Conservation (phyloP, 148 eudicot species). For the Camellia japonica region DNA sequence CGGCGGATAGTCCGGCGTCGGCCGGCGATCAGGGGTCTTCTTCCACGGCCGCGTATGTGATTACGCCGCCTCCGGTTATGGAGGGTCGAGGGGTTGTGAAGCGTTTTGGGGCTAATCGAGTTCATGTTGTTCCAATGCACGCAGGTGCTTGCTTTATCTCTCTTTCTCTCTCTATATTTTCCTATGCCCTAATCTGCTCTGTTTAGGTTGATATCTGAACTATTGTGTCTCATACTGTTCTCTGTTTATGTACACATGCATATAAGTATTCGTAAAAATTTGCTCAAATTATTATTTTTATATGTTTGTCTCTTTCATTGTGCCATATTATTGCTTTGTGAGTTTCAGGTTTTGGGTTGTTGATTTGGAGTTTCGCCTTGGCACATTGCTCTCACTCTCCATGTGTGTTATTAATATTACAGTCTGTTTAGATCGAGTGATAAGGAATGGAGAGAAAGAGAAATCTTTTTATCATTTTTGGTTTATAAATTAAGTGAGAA, state of each 20-base stretch:
- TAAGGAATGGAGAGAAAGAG: too few relatives aligned
- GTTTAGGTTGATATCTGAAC: background rate
- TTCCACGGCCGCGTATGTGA: slow-evolving; percentile 45
- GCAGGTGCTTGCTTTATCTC: slow-evolving; percentile 45
- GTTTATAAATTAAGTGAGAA: too few relatives aligned
- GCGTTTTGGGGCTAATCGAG: slow-evolving; percentile 50
- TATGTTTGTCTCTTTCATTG: background rate
- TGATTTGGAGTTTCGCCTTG: background rate
- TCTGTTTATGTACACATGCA: background rate
- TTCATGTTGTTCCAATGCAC: slow-evolving; percentile 76
- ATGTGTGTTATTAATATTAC: background rate
- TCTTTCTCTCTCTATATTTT: slow-evolving; percentile 3
- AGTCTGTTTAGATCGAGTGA: too few relatives aligned
- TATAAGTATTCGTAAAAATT: background rate
- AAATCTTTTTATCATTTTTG: too few relatives aligned
- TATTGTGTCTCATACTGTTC: background rate
- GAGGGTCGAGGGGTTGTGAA: slow-evolving; percentile 66
- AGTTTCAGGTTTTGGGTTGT: background rate
- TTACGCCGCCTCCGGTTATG: slow-evolving; percentile 62
- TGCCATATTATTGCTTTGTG: background rate
- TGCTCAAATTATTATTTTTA: background rate
- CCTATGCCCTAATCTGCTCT: background rate
- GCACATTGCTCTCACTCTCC: background rate
- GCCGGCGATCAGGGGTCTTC: slow-evolving; percentile 34
- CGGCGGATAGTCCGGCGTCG: slow-evolving; percentile 39